phyloP scores from a whole-genome alignment of 257 asterid genomes.

The Rubia yunnanensis region DNA sequence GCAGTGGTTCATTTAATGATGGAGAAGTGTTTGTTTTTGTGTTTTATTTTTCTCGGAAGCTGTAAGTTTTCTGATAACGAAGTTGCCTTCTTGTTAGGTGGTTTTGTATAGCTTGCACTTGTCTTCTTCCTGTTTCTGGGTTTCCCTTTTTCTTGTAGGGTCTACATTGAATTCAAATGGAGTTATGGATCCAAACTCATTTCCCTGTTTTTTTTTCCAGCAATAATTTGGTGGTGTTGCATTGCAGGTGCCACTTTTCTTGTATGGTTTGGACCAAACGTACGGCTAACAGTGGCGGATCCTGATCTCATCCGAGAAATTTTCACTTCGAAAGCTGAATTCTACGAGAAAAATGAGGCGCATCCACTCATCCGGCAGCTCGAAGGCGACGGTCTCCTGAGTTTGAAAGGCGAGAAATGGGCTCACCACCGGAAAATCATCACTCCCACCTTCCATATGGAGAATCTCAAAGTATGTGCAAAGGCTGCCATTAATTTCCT shows the following conservation, averaged over 20 bases:
- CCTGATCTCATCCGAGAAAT: constrained; percentile 43
- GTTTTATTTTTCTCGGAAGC: constrained; percentile 12
- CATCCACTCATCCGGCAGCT: constrained; percentile 37
- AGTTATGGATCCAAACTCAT: neutral
- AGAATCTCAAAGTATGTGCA: constrained; percentile 30
- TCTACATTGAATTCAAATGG: constrained; percentile 8
- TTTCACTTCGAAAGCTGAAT: constrained; percentile 35
- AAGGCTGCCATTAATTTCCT: neutral
- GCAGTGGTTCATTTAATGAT: neutral
- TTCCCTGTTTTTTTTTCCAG: neutral
- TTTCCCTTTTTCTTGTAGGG: constrained; percentile 23
- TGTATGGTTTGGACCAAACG: constrained; percentile 45
- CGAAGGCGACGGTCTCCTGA: constrained; percentile 40
- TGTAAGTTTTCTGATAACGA: constrained; percentile 22
- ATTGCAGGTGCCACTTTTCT: constrained; percentile 36
- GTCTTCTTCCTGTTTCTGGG: constrained; percentile 24
- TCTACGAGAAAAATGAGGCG: constrained; percentile 40
- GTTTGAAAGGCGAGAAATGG: constrained; percentile 46
- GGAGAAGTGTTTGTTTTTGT: neutral
- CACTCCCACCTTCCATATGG: constrained; percentile 44
- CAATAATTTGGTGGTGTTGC: neutral
- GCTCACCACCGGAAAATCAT: constrained; percentile 45
- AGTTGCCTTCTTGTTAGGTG: constrained; percentile 26
- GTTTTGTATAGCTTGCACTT: constrained; percentile 20
- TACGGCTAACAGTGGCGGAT: constrained; percentile 39